These are phyloP conservation scores for Hydnomerulius pinastri DNA, from an alignment of 768 basidiomycete species.

Conservation along the genomic window DNA sequence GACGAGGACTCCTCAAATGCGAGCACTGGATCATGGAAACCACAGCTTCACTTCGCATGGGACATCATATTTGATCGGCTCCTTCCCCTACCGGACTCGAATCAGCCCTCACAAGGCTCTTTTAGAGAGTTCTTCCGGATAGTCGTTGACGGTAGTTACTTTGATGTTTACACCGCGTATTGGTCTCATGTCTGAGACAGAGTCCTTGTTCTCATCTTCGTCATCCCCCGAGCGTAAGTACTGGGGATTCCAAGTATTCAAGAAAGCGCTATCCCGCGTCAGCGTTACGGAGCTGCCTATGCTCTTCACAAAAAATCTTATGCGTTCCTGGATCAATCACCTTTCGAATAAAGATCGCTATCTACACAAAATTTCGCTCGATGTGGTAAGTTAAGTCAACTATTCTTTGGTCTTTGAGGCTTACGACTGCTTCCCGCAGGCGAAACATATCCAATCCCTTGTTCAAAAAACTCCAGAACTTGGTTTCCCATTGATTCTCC, in stretches of 20 bases:
- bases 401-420: neutral
- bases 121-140: constrained; percentile 91
- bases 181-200: constrained; percentile 41
- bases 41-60: constrained; percentile 93
- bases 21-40: constrained; percentile 72
- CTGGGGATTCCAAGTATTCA: constrained; percentile 95
- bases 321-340: constrained; percentile 97
- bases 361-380: constrained; percentile 84
- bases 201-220: constrained; percentile 82
- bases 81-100: constrained; percentile 49
- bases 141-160: constrained; percentile 83
- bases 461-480: constrained; percentile 75
- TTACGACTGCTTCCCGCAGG: constrained; percentile 44
- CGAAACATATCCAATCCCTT: constrained; percentile 70
- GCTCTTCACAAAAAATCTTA: constrained; percentile 93
- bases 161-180: neutral
- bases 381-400: constrained; percentile 57
- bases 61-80: constrained; percentile 76
- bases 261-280: constrained; percentile 72
- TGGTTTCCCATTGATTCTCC: constrained; percentile 83
- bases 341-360: constrained; percentile 86
- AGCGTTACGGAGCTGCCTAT: constrained; percentile 69
- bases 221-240: constrained; percentile 88
- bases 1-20: constrained; percentile 56
- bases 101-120: constrained; percentile 46